These are phyloP conservation scores for Termitomyces sp. DNA, from an alignment of 768 basidiomycete genomes.

Conservation along the genomic window DNA sequence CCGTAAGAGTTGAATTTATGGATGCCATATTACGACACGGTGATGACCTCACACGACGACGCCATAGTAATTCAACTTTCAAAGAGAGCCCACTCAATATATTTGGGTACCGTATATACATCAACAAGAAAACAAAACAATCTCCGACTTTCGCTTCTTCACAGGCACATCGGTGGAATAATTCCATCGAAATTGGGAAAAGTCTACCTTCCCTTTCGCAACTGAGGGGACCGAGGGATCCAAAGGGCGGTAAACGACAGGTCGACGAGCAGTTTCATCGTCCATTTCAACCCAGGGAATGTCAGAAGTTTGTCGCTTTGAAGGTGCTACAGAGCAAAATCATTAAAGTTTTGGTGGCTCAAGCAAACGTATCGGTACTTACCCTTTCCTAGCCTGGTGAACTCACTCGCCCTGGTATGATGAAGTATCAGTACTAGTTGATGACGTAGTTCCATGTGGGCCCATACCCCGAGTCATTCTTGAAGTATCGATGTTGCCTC, in stretches of 20 bases:
- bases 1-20: no score
- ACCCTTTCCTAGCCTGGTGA: constrained; percentile 2
- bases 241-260: constrained; percentile 1
- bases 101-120: neutral
- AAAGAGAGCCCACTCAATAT: neutral
- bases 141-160: neutral
- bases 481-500: constrained; percentile 5
- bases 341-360: neutral
- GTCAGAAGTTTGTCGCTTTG: neutral
- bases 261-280: constrained; percentile 4
- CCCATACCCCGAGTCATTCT: neutral
- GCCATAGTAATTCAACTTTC: no score
- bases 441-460: neutral
- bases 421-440: neutral
- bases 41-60: neutral
- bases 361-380: neutral
- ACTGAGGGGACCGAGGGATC: neutral
- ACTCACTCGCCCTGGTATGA: neutral
- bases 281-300: constrained; percentile 4
- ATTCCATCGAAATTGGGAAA: constrained; percentile 1
- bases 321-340: neutral
- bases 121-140: neutral
- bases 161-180: neutral
- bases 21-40: neutral
- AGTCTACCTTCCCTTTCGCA: neutral